Percentiles rank a stretch among this genome's conserved stretches.
phyloP scores from a whole-genome alignment of 495 filamentous ascomycete genomes.

The Penicillium robsamsonii region DNA sequence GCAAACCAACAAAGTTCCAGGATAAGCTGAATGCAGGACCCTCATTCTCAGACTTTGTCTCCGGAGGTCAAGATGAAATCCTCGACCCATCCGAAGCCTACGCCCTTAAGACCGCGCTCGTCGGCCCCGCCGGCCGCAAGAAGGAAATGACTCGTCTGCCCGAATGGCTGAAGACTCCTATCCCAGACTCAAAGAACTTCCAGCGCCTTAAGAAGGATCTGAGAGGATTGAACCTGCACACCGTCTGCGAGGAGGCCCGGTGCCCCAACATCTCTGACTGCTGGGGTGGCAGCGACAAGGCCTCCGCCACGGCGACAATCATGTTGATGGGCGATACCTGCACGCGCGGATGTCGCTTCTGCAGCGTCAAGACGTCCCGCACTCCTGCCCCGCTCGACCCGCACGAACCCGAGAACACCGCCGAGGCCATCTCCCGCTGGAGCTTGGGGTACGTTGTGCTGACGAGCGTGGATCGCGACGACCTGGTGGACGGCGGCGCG shows the following conservation, averaged over 20 bases:
- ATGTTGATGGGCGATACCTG: slow-evolving; percentile 99
- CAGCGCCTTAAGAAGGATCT: slow-evolving; percentile 93
- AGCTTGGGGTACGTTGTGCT: slow-evolving; percentile 94
- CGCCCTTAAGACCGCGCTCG: slow-evolving; percentile 69
- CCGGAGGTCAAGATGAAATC: slow-evolving; percentile 50
- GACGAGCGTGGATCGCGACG: slow-evolving; percentile 90
- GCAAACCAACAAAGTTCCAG: slow-evolving; percentile 65
- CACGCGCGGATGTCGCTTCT: slow-evolving; percentile 95
- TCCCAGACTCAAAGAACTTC: slow-evolving; percentile 80
- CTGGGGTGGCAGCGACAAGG: slow-evolving; percentile 89
- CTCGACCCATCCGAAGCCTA: slow-evolving; percentile 58
- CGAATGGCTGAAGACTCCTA: slow-evolving; percentile 93
- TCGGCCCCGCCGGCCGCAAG: slow-evolving; percentile 73
- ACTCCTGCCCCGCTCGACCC: slow-evolving; percentile 80
- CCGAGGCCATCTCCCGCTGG: slow-evolving; percentile 90
- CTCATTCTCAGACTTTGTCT: slow-evolving; percentile 81
- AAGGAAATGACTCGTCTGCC: slow-evolving; percentile 89
- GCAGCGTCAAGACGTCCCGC: slow-evolving; percentile 86
- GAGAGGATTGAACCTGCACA: slow-evolving; percentile 84
- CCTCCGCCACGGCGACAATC: slow-evolving; percentile 92
- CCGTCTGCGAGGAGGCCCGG: slow-evolving; percentile 94
- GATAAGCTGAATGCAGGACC: slow-evolving; percentile 79
- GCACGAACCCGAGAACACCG: slow-evolving; percentile 95
- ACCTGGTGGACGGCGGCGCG: slow-evolving; percentile 84
- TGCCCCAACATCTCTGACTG: slow-evolving; percentile 98